Base-by-base conservation (phyloP, 139 green algal genomes). In the Chlorella sp. region DNA sequence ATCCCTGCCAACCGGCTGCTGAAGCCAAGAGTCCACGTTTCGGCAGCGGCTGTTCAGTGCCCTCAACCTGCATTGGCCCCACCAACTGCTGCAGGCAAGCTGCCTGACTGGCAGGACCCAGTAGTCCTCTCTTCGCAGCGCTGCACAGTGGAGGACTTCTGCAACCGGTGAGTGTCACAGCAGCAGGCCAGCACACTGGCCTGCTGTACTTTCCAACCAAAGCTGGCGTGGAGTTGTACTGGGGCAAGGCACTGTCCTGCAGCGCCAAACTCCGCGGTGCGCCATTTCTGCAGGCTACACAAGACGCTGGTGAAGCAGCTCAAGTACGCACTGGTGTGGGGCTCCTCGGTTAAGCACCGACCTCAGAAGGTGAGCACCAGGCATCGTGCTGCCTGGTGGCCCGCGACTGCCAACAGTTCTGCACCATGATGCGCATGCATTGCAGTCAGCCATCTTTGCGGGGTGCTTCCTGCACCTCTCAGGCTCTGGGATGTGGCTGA, bases 21-120 rank as follows among this genome's bases (percentile, higher is more conserved):
- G n/a, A n/a, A n/a, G n/a, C n/a, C n/a, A n/a, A n/a, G n/a, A n/a
- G n/a, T n/a, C n/a, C n/a, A n/a, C n/a, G n/a, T n/a, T n/a, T n/a
- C n/a, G n/a, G n/a, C n/a, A n/a, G n/a, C n/a, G n/a, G n/a, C n/a
- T n/a, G n/a, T n/a, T n/a, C n/a, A n/a, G n/a, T n/a, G n/a, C n/a
- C n/a, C n/a, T n/a, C n/a, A n/a, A n/a, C n/a, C n/a, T n/a, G 11
- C 12, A 15, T 15, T 72, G 69, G 57, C 65, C 41, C 65, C 41
- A 39, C 72, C 15, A 15, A 1, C 44, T 60, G 28, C 16, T 75
- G 81, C 88, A 95, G 88, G 95, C 72, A 95, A 96, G 87, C 93
- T 98, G 74, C 97, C 97, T 3, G 97, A 99, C 90, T 99, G 98
- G 88, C 95, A 96, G 65, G 97, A 99, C 70, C 97, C 97, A 0